Evolutionary conservation across 306 rosid species (phyloP), one percentile per base, ranked within the genome.

Genomic region (Chamaecrista fasciculata): DNA sequence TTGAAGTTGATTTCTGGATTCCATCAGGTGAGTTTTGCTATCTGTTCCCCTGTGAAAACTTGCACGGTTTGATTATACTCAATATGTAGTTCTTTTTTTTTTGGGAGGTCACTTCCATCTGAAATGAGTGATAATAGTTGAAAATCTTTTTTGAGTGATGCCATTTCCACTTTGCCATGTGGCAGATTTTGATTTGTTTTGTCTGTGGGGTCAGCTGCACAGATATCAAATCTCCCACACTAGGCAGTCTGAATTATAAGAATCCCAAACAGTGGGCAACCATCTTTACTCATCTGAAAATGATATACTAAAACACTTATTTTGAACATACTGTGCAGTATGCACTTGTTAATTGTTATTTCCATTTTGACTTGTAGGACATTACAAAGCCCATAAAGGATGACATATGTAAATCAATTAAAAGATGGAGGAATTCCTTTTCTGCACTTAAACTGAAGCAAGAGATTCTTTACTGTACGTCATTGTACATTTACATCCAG

Each of bases 391-490:
- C 99, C 44, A 72, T 94, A 79, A 81, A 79, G 73, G 97, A 88
- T 66, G 96, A 87, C 67, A 69, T 77, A 44, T 91, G 99, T 65
- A 71, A 76, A 85, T 82, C 92, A 67, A 84, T 94, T 47, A 94
- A 91, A 81, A 86, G 84, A 84, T 84, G 96, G 97, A 76, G 87
- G 58, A 72, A 83, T 76, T 91, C 95, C 63, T 94, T 91, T 83
- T 91, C 99, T 63, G 96, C 97, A 0, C 95, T 94, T 51, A 94
- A 88, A 81, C 70, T 94, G 86, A 94, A 86, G 91, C 99, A 87
- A 79, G 87, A 94, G 76, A 82, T 94, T 84, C 88, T 94, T 76
- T 86, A 83, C 83, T 84, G 99, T 94, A 87, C 78, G 95, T 18
- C 65, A 43, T 65, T 69, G 67, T 55, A 42, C 31, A 24, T 51